Conservation (phyloP, 768 basidiomycete genomes). For the Tricholomella constricta region DNA sequence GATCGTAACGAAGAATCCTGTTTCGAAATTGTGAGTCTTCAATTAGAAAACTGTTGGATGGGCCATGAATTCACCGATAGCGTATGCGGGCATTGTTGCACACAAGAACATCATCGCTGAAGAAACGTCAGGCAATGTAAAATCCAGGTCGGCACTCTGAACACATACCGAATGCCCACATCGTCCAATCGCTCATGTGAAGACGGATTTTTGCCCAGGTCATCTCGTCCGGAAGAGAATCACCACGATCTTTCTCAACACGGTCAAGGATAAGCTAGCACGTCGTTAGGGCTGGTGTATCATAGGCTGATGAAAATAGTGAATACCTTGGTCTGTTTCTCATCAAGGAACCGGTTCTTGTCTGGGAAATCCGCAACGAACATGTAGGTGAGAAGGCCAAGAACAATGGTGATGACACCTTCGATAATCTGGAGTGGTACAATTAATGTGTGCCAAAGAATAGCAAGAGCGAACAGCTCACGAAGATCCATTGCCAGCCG, state of each 20-base stretch:
- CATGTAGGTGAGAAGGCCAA: slow-evolving; percentile 22
- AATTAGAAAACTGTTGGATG: neutral
- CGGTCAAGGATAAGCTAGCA: slow-evolving; percentile 26
- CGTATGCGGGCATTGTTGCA: slow-evolving; percentile 39
- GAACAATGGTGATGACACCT: slow-evolving; percentile 25
- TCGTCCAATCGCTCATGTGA: slow-evolving; percentile 38
- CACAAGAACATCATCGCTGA: slow-evolving; percentile 40
- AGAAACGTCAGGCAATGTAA: neutral
- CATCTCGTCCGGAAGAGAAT: slow-evolving; percentile 37
- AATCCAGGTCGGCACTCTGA: neutral
- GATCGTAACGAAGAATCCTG: slow-evolving; percentile 35
- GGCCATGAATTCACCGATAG: slow-evolving; percentile 22
- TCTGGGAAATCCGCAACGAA: slow-evolving; percentile 29
- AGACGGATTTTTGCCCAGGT: slow-evolving; percentile 30
- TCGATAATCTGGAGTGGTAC: slow-evolving; percentile 23
- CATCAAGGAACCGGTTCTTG: slow-evolving; percentile 26
- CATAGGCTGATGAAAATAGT: neutral
- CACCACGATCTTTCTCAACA: slow-evolving; percentile 38
- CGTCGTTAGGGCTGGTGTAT: slow-evolving; percentile 1
- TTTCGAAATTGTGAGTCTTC: neutral
- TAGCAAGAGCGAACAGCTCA: slow-evolving; percentile 3
- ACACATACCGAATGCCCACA: slow-evolving; percentile 37
- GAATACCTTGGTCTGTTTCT: slow-evolving; percentile 35
- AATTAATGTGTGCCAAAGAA: neutral
- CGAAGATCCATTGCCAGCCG: slow-evolving; percentile 34